A percentile compares a stretch with the other conserved stretches of the same genome.
Evolutionary conservation across 176 grass and related monocot species (phyloP).

Genomic region (Bothriochloa decipiens): DNA sequence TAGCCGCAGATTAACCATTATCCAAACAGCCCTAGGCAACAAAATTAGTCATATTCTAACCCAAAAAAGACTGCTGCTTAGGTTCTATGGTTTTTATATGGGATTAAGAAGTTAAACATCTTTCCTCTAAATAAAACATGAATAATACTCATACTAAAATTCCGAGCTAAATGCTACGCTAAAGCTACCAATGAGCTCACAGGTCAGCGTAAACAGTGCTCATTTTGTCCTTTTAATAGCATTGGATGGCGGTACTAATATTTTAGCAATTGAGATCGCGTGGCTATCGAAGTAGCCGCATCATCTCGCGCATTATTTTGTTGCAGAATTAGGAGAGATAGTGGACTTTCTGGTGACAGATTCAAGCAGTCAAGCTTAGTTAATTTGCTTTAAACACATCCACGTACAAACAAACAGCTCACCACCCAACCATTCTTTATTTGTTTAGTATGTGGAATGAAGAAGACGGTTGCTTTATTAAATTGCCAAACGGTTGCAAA

Average conservation of each 20-base stretch:
- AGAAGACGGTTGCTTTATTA: background rate
- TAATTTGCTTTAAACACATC: constrained; percentile 35
- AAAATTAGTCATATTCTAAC: background rate
- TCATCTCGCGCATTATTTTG: constrained; percentile 36
- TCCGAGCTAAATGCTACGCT: background rate
- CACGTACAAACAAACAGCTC: constrained; percentile 4
- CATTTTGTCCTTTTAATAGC: constrained; percentile 8
- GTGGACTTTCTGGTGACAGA: constrained; percentile 36
- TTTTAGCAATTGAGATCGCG: constrained; percentile 30
- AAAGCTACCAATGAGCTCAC: background rate
- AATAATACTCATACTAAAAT: background rate
- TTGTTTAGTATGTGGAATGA: background rate
- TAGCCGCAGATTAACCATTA: no score
- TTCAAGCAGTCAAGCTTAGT: constrained; percentile 33
- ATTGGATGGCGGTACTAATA: constrained; percentile 5
- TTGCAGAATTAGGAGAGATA: background rate
- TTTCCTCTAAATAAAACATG: background rate
- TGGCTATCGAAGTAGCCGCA: constrained; percentile 42
- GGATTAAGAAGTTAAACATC: no score
- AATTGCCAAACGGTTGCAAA: background rate
- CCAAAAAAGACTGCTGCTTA: background rate
- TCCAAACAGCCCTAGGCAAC: background rate
- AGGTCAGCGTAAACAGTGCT: background rate
- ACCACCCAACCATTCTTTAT: constrained; percentile 12
- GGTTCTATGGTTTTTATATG: background rate